phyloP scores from a whole-genome alignment of 2,329 filamentous ascomycete genomes.

The Aureobasidium melanogenum region DNA sequence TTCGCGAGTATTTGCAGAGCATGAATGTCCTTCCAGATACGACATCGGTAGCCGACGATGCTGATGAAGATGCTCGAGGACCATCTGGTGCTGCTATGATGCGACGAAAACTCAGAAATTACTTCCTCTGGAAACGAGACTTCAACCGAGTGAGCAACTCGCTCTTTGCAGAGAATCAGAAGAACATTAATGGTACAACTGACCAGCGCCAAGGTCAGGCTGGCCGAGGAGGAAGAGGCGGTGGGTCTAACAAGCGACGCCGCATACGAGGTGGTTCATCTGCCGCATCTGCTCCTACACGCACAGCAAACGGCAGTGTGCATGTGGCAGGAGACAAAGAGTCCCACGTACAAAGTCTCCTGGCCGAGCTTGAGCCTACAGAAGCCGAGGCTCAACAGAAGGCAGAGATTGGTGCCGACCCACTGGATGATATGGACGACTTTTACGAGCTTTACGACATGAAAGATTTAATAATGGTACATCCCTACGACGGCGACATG shows the following conservation, averaged over 20 bases:
- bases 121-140: constrained; percentile 82
- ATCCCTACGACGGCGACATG: constrained; percentile 90
- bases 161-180: constrained; percentile 72
- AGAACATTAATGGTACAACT: constrained; percentile 58
- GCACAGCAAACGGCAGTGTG: constrained; percentile 65
- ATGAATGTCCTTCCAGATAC: constrained; percentile 63
- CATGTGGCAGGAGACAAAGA: constrained; percentile 75
- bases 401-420: constrained; percentile 65
- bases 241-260: constrained; percentile 70
- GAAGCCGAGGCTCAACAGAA: constrained; percentile 63
- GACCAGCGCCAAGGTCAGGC: constrained; percentile 41
- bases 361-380: constrained; percentile 75
- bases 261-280: constrained; percentile 71
- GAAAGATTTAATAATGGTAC: constrained; percentile 77
- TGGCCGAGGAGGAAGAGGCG: constrained; percentile 51
- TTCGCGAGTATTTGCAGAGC: constrained; percentile 82
- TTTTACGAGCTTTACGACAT: constrained; percentile 89
- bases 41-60: constrained; percentile 34
- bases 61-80: constrained; percentile 35
- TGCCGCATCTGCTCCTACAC: constrained; percentile 47
- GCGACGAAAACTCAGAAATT: constrained; percentile 75
- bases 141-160: constrained; percentile 77
- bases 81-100: constrained; percentile 76
- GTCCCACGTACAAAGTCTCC: constrained; percentile 68
- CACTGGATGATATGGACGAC: constrained; percentile 83